phyloP scores from a whole-genome alignment of 1,284 basidiomycete species.

The Inonotus hispidus region DNA sequence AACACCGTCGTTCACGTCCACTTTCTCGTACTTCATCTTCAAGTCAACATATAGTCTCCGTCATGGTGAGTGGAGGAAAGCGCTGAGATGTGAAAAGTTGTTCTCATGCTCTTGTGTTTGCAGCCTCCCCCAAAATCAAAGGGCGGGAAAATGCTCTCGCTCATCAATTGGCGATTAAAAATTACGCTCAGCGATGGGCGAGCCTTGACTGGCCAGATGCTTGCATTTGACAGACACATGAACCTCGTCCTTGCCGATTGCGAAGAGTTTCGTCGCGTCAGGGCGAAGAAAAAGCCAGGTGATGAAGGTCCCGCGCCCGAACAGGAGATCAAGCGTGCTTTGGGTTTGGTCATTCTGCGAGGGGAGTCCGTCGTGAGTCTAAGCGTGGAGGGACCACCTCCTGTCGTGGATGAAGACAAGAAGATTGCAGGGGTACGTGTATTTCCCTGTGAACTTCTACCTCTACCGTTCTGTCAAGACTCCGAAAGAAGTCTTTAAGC shows the following conservation, averaged over 20 bases:
- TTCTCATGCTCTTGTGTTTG: background rate
- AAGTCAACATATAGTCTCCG: conserved; percentile 30
- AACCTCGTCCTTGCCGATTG: conserved; percentile 98
- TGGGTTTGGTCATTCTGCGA: conserved; percentile 93
- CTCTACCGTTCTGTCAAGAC: background rate
- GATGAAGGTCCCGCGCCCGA: conserved; percentile 71
- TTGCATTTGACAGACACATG: conserved; percentile 99
- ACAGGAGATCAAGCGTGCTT: conserved; percentile 93
- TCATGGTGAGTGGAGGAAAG: conserved; percentile 47
- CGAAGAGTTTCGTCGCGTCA: conserved; percentile 89
- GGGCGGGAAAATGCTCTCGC: conserved; percentile 95
- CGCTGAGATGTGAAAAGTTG: background rate
- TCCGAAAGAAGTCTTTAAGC: background rate
- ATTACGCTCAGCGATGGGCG: conserved; percentile 98
- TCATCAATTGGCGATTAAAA: conserved; percentile 97
- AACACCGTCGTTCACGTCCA: background rate
- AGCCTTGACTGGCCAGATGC: conserved; percentile 94
- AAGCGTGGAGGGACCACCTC: conserved; percentile 94
- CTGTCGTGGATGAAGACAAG: conserved; percentile 85
- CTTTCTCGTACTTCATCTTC: background rate
- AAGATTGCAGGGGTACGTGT: conserved; percentile 52
- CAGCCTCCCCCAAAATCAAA: conserved; percentile 92
- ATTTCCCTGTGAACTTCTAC: conserved; percentile 17
- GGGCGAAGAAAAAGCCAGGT: conserved; percentile 79
- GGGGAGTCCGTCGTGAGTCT: conserved; percentile 97